Base-by-base conservation (phyloP, 2,329 filamentous ascomycete genomes). In the Trichoderma sp. region DNA sequence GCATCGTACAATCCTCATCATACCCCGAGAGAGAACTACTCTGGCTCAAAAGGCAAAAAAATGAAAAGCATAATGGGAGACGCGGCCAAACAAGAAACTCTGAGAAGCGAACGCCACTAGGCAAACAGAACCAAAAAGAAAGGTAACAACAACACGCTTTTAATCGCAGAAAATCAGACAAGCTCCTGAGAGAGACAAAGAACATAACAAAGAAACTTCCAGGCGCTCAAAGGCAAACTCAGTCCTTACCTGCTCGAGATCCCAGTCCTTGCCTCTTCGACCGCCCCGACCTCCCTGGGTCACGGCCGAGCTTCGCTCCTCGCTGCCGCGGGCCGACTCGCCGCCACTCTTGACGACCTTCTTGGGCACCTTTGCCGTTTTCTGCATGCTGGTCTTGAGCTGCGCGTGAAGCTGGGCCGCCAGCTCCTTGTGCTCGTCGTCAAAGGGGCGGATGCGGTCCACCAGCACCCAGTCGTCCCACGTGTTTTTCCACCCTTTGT, bases 401-500 rank as follows among this genome's bases (percentile, higher is more conserved):
- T 93, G 90, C 69, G 89, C 87, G 74, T 89, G 86, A 35, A 94
- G 85, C 79, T 92, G 90, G 68, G 85, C 84, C 27, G 95, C 94
- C 47, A 99, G 87, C 78, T 97, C 93, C 77, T 93, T 92, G 82
- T 98, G 97, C 82, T 98, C 96, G 68, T 97, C 93, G 63, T 91
- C 97, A 79, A 95, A 91, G 82, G 97, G 97, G 77, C 94, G 91
- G 71, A 99, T 91, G 73, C 96, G 92, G 79, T 98, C 95, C 80
- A 94, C 90, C 27, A 92, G 89, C 56, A 98, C 96, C 95, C 95
- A 98, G 83, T 99, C 96, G 83, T 99, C 96, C 96, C 96, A 99
- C 86, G 94, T 97, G 80, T 95, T 94, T 85, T 99, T 99, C 96
- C 96, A 99, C 77, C 96, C 96, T 82, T 98, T 98, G 84, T 99